These are phyloP conservation scores for Abrus precatorius DNA, from an alignment of 306 rosid species.

Conservation along the genomic window DNA sequence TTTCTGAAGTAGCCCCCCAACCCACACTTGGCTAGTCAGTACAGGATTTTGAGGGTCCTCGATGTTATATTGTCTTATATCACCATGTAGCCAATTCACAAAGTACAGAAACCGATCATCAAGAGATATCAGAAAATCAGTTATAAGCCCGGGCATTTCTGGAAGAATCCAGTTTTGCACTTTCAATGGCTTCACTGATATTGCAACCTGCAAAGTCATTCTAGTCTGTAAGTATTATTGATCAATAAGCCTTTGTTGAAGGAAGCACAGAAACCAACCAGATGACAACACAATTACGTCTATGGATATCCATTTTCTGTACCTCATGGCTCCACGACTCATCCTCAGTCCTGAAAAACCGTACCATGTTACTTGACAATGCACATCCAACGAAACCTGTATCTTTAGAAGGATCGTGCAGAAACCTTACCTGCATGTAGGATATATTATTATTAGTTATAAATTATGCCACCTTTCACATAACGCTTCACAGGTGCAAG, in stretches of 20 bases:
- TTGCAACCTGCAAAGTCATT: slow-evolving; percentile 60
- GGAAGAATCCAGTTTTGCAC: slow-evolving; percentile 84
- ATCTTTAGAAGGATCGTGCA: slow-evolving; percentile 85
- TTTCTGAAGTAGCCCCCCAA: slow-evolving; percentile 73
- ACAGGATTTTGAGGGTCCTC: slow-evolving; percentile 71
- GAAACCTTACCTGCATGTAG: slow-evolving; percentile 66
- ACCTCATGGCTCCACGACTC: slow-evolving; percentile 85
- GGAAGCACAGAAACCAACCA: not conserved
- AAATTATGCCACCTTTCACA: not conserved
- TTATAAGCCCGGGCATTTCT: slow-evolving; percentile 83
- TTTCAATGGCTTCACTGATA: slow-evolving; percentile 68
- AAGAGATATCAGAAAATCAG: slow-evolving; percentile 78
- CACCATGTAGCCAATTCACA: slow-evolving; percentile 88
- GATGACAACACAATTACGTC: not conserved
- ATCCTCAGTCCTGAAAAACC: slow-evolving; percentile 68
- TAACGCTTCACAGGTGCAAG: slow-evolving; percentile 12
- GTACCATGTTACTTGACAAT: slow-evolving; percentile 77
- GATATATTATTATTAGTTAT: not conserved
- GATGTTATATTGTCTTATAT: slow-evolving; percentile 77
- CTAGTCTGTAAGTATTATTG: not conserved
- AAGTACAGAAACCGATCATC: slow-evolving; percentile 79
- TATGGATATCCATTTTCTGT: slow-evolving; percentile 25
- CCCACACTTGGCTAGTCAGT: slow-evolving; percentile 75
- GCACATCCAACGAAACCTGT: slow-evolving; percentile 80
- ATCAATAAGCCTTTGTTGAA: not conserved